These are phyloP conservation scores for Kwoniella pini DNA, from an alignment of 768 basidiomycete species.

Conservation along the genomic window DNA sequence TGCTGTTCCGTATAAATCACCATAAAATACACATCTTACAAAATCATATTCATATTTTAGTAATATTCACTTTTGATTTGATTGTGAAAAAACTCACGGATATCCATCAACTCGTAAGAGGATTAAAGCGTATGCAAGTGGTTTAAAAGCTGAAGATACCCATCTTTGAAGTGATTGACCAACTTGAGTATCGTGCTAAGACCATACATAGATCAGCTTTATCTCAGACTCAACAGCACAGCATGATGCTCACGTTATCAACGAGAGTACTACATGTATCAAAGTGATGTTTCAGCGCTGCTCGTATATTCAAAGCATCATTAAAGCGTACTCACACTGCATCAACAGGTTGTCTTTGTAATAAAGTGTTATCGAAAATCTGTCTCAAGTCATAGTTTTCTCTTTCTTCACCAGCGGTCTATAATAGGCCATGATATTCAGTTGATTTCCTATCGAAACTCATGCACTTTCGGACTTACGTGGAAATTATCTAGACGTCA, in stretches of 20 bases:
- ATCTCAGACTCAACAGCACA: too few species aligned
- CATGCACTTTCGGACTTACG: constrained; percentile 8
- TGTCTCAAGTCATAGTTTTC: constrained; percentile 72
- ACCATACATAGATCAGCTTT: not conserved
- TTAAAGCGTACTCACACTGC: constrained; percentile 61
- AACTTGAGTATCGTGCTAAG: constrained; percentile 55
- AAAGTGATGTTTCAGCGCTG: too few species aligned
- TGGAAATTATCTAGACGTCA: constrained; percentile 48
- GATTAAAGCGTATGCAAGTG: constrained; percentile 58
- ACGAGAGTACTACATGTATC: constrained; percentile 35
- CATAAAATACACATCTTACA: constrained; percentile 52
- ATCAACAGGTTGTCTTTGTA: constrained; percentile 69
- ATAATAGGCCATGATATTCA: too few species aligned
- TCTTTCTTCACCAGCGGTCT: constrained; percentile 70
- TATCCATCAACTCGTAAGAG: constrained; percentile 57
- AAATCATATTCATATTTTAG: not conserved
- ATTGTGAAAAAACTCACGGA: constrained; percentile 37
- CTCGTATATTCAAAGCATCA: too few species aligned
- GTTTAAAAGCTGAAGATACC: constrained; percentile 56
- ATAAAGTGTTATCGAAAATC: constrained; percentile 70
- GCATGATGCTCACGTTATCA: constrained; percentile 43
- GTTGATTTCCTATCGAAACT: not conserved
- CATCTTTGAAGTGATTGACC: constrained; percentile 57
- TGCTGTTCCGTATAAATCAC: constrained; percentile 56
- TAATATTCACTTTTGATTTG: not conserved